These are phyloP conservation scores for Phytophthora constricta DNA, from an alignment of 352 stramenopile species.

Conservation along the genomic window DNA sequence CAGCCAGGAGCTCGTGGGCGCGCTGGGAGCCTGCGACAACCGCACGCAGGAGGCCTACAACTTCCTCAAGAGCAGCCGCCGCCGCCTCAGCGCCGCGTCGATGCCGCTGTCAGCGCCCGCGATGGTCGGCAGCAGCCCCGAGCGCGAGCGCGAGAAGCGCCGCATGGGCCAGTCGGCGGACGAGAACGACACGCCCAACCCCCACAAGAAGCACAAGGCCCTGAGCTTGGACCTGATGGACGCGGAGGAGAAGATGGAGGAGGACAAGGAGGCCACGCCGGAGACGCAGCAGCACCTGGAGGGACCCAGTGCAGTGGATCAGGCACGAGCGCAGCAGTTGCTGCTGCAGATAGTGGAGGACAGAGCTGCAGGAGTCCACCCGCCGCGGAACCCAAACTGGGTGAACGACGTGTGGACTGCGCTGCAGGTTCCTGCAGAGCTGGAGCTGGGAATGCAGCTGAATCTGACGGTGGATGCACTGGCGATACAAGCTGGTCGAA, in stretches of 20 bases:
- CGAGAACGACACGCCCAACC: constrained; percentile 19
- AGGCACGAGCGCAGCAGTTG: constrained; percentile 20
- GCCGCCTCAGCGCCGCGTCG: constrained; percentile 4
- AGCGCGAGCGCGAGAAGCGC: constrained; percentile 38
- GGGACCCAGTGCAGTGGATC: constrained; percentile 1
- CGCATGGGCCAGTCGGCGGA: constrained; percentile 28
- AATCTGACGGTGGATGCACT: constrained; percentile 50
- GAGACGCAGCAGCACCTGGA: constrained; percentile 18
- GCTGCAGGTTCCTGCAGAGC: constrained; percentile 35
- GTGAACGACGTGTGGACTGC: constrained; percentile 33
- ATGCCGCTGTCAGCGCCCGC: constrained; percentile 20
- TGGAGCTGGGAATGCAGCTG: constrained; percentile 46
- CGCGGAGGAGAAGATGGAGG: neutral
- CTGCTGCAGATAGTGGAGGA: constrained; percentile 41
- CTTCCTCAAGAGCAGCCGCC: constrained; percentile 52
- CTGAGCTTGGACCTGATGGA: constrained; percentile 15
- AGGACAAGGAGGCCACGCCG: constrained; percentile 8
- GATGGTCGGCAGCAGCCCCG: constrained; percentile 8
- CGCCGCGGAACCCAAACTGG: constrained; percentile 35
- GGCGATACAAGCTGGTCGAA: constrained; percentile 34
- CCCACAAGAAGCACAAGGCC: constrained; percentile 42
- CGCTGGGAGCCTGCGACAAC: constrained; percentile 52
- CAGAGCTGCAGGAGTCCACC: constrained; percentile 24
- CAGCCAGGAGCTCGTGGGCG: constrained; percentile 53
- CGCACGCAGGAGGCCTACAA: constrained; percentile 56